Conservation (phyloP, 1,139 yeast species). For the Protomyces pachydermus region DNA sequence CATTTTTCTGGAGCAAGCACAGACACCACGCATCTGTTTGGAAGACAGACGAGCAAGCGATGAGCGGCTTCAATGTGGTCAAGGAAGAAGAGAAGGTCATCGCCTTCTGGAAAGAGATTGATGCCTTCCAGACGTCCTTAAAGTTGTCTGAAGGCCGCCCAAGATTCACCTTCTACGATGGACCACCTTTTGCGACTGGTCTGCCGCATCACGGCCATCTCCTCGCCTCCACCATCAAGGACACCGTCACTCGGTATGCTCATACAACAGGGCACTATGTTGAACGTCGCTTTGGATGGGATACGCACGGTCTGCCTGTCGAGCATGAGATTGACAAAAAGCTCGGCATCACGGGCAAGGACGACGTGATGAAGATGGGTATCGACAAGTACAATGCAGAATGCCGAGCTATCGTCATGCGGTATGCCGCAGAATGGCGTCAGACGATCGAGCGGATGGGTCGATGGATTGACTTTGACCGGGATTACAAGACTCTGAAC, state of each 20-base stretch:
- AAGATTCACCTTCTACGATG: conserved; percentile 90
- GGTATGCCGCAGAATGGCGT: conserved; percentile 94
- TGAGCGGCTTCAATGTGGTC: conserved; percentile 54
- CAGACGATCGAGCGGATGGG: conserved; percentile 87
- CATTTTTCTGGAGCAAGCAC: too few relatives aligned
- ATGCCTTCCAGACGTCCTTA: conserved; percentile 85
- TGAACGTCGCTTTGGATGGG: conserved; percentile 99
- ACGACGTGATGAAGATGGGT: conserved; percentile 76
- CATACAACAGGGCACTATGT: conserved; percentile 96
- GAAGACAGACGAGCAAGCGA: background rate
- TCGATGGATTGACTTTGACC: conserved; percentile 98
- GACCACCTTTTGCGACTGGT: conserved; percentile 95
- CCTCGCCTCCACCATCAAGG: conserved; percentile 80
- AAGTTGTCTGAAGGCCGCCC: conserved; percentile 81
- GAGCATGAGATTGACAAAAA: conserved; percentile 98
- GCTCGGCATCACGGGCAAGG: conserved; percentile 85
- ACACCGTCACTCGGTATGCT: conserved; percentile 94
- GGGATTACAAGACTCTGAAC: conserved; percentile 94
- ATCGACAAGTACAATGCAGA: conserved; percentile 89
- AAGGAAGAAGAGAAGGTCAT: conserved; percentile 79
- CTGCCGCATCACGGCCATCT: conserved; percentile 98
- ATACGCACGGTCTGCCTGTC: conserved; percentile 96
- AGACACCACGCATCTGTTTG: too few relatives aligned
- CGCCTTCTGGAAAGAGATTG: conserved; percentile 77
- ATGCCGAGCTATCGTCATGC: conserved; percentile 95